A percentile compares a stretch with the other conserved stretches of the same genome.
These are phyloP conservation scores for Pseudonitzschia delicatissima DNA, from an alignment of 108 stramenopile genomes.

Conservation along the genomic window DNA sequence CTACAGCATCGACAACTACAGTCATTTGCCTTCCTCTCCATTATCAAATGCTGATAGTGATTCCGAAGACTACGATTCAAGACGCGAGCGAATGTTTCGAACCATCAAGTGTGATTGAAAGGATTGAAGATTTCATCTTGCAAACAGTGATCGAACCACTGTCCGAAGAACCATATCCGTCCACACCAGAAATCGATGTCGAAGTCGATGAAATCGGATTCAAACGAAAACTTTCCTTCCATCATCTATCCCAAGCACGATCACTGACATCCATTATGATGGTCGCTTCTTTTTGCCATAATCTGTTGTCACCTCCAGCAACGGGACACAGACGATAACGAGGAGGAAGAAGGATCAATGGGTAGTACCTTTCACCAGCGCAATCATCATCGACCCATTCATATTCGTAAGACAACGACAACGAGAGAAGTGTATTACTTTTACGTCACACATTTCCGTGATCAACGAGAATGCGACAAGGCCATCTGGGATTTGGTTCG, in stretches of 20 bases:
- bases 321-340: neutral
- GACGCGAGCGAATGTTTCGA: too few relatives aligned
- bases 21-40: neutral
- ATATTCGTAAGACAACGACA: slow-evolving; percentile 56
- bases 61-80: neutral
- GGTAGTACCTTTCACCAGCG: neutral
- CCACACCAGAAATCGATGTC: slow-evolving; percentile 2
- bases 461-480: slow-evolving; percentile 67
- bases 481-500: slow-evolving; percentile 55
- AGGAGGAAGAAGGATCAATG: neutral
- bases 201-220: neutral
- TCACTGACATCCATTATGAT: slow-evolving; percentile 56
- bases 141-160: slow-evolving; percentile 8
- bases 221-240: slow-evolving; percentile 13
- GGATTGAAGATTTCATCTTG: slow-evolving; percentile 1
- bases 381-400: neutral
- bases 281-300: slow-evolving; percentile 62
- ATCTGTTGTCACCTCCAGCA: slow-evolving; percentile 33
- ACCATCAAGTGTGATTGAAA: neutral
- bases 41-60: neutral
- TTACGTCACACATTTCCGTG: slow-evolving; percentile 81
- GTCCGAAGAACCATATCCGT: neutral
- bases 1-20: too few relatives aligned
- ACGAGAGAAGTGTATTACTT: slow-evolving; percentile 85
- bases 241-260: slow-evolving; percentile 47